A percentile compares a stretch with the other conserved stretches of the same genome.
Evolutionary conservation across 108 stramenopile species (phyloP).

Genomic region (Conticribra weissflogii): DNA sequence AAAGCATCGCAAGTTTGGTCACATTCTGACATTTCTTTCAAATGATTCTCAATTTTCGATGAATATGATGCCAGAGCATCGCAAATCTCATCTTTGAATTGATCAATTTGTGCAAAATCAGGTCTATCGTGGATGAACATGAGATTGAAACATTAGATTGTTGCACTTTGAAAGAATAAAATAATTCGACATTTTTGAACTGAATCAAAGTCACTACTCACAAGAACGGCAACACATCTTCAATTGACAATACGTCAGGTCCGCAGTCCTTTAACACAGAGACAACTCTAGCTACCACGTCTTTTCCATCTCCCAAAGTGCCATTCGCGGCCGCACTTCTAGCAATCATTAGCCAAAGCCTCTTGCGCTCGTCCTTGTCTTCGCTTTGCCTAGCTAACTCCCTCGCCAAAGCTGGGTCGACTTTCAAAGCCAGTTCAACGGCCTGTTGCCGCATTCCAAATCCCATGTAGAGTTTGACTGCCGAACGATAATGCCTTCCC

Average conservation of each 20-base stretch:
- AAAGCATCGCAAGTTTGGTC: slow-evolving; percentile 79
- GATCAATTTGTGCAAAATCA: slow-evolving; percentile 89
- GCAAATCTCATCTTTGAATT: slow-evolving; percentile 91
- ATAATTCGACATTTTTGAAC: too few relatives aligned
- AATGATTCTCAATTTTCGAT: slow-evolving; percentile 79
- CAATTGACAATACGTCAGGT: slow-evolving; percentile 87
- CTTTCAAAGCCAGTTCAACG: slow-evolving; percentile 85
- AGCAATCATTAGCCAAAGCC: slow-evolving; percentile 93
- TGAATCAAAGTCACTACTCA: too few relatives aligned
- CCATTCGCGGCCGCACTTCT: slow-evolving; percentile 70
- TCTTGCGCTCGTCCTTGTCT: slow-evolving; percentile 75
- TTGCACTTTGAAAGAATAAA: too few relatives aligned
- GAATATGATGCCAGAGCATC: slow-evolving; percentile 86
- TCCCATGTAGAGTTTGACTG: slow-evolving; percentile 88
- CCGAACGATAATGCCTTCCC: slow-evolving; percentile 85
- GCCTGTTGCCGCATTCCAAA: slow-evolving; percentile 90
- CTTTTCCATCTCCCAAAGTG: slow-evolving; percentile 65
- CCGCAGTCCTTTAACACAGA: slow-evolving; percentile 85
- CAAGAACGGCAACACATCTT: slow-evolving; percentile 72
- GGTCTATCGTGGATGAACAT: too few relatives aligned
- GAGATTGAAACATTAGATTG: too few relatives aligned
- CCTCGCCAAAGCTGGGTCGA: slow-evolving; percentile 80
- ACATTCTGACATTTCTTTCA: slow-evolving; percentile 88
- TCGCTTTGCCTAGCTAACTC: slow-evolving; percentile 82
- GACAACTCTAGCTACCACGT: slow-evolving; percentile 83